Evolutionary conservation across 1,284 basidiomycete species (phyloP), one percentile per base, ranked within the genome.

Genomic region (Cerioporus squamosus): DNA sequence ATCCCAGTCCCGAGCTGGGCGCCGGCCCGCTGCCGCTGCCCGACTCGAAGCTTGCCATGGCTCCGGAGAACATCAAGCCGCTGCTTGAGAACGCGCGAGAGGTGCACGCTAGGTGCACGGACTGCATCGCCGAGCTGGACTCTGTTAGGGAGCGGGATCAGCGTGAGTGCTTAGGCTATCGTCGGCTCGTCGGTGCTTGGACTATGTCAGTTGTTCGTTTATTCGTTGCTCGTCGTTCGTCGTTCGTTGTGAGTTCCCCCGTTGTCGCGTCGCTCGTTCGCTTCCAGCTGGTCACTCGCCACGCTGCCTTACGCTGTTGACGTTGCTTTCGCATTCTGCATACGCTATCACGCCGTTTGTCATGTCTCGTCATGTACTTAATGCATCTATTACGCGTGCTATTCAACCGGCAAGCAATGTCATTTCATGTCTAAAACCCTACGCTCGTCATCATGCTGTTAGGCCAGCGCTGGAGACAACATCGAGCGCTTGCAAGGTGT

Each of bases 31-130:
- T 75, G 23, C 70, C 57, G 12, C 55, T 75, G 23, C 70, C 77
- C 2, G 81, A 82, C 55, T 73, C 77, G 26, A 82, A 81, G 68
- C 70, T 93, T 42, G 86, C 89, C 48, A 85, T 94, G 84, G 91
- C 90, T 9, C 91, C 91, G 0, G 91, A 93, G 73, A 93, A 92
- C 66, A 92, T 94, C 66, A 81, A 81, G 70, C 91, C 91, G 36
- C 68, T 94, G 59, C 70, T 93, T 45, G 89, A 92, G 72, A 93
- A 91, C 65, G 87, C 91, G 23, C 82, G 76, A 57, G 91, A 92
- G 73, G 90, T 93, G 38, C 81, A 87, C 59, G 70, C 74, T 53
- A 77, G 83, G 50, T 80, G 91, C 65, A 71, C 73, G 6, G 86
- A 89, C 46, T 93, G 91, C 70, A 81, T 93, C 55, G 77, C 70